phyloP scores from a whole-genome alignment of 805 yeast genomes.

The Lipomyces japonicus region DNA sequence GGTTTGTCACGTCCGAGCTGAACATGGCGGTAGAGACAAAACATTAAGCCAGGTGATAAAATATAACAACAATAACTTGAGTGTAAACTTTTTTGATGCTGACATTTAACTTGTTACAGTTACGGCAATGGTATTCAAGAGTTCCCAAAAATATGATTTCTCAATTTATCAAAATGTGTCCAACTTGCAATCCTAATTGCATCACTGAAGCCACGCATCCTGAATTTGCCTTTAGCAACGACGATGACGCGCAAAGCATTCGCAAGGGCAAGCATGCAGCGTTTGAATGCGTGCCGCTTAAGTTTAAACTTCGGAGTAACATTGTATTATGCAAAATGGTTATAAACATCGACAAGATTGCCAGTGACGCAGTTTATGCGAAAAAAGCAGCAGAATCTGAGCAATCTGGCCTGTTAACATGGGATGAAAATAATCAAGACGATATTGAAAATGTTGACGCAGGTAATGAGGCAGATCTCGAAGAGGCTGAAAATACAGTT shows the following conservation, averaged over 20 bases:
- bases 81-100: background rate
- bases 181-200: slow-evolving; percentile 45
- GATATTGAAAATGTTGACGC: too few relatives aligned
- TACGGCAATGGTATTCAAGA: slow-evolving; percentile 24
- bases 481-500: too few relatives aligned
- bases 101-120: background rate
- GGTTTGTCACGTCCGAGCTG: slow-evolving; percentile 14
- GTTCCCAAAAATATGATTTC: slow-evolving; percentile 27
- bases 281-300: too few relatives aligned
- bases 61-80: background rate
- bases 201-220: slow-evolving; percentile 76
- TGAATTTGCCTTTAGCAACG: slow-evolving; percentile 35
- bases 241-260: background rate
- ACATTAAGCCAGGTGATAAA: slow-evolving; percentile 15
- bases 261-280: too few relatives aligned
- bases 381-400: too few relatives aligned
- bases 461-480: too few relatives aligned
- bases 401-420: too few relatives aligned
- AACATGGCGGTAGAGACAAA: slow-evolving; percentile 28
- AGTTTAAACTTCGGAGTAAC: slow-evolving; percentile 1
- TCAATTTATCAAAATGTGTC: slow-evolving; percentile 27
- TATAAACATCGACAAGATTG: background rate
- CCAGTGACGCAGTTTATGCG: slow-evolving; percentile 1
- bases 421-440: too few relatives aligned
- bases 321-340: slow-evolving; percentile 2